A percentile compares a stretch with the other conserved stretches of the same genome.
phyloP scores from a whole-genome alignment of 306 rosid species.

The Bauhinia variegata region DNA sequence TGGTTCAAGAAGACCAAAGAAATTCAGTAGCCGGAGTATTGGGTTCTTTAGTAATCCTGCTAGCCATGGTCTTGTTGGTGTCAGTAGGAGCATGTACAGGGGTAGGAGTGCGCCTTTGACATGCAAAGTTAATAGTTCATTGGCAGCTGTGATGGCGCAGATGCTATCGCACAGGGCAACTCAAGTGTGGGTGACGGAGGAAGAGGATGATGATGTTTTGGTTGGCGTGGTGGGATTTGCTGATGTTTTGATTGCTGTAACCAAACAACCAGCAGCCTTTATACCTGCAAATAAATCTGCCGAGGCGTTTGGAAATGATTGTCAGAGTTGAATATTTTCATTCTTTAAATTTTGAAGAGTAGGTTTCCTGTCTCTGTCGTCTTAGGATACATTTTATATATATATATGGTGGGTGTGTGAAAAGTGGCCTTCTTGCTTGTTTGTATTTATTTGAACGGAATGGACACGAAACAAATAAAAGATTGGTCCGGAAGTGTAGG shows the following conservation, averaged over 20 bases:
- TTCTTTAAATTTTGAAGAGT: not conserved
- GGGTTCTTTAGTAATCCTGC: conserved; percentile 65
- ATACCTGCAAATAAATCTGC: conserved; percentile 50
- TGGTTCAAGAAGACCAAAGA: conserved; percentile 51
- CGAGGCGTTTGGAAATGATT: conserved; percentile 57
- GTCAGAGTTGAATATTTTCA: conserved; percentile 45
- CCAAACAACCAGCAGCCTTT: conserved; percentile 60
- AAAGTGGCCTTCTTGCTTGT: not conserved
- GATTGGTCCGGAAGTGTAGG: no score
- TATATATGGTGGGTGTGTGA: no score
- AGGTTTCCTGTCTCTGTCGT: not conserved
- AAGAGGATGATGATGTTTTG: conserved; percentile 68
- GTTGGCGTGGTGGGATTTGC: conserved; percentile 90
- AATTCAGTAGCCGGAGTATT: conserved; percentile 83
- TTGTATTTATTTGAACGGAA: not conserved
- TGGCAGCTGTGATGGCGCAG: conserved; percentile 99
- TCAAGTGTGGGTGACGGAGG: conserved; percentile 85
- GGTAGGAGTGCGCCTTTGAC: conserved; percentile 90
- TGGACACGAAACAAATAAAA: no score
- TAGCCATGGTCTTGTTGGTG: conserved; percentile 61
- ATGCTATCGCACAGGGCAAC: conserved; percentile 59
- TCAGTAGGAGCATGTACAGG: conserved; percentile 71
- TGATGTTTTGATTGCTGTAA: conserved; percentile 82
- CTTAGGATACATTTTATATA: no score
- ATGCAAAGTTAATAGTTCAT: conserved; percentile 61